Conservation (phyloP, 805 yeast species). For the Zygosaccharomyces kombuchaensis region DNA sequence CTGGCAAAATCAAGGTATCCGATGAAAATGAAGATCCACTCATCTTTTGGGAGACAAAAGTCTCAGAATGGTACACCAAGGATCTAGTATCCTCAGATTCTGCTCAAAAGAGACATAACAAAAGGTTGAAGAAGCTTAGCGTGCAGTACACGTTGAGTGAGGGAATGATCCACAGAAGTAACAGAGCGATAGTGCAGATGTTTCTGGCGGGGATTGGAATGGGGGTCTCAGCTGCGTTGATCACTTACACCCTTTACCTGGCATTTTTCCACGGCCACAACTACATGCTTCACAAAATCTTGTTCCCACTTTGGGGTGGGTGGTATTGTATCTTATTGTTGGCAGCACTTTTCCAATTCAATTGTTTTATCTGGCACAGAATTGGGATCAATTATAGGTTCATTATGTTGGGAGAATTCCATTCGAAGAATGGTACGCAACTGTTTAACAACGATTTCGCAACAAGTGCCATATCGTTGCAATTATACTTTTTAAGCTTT, state of each 20-base stretch:
- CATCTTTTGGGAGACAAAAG: constrained; percentile 30
- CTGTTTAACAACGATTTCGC: constrained; percentile 37
- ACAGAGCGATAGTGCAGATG: constrained; percentile 37
- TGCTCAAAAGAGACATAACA: constrained; percentile 28
- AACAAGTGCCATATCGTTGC: constrained; percentile 38
- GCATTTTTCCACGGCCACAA: constrained; percentile 43
- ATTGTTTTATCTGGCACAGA: constrained; percentile 67
- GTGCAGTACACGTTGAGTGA: constrained; percentile 31
- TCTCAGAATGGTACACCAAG: constrained; percentile 40
- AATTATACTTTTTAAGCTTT: constrained; percentile 57
- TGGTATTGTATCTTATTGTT: constrained; percentile 64
- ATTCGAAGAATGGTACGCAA: constrained; percentile 50
- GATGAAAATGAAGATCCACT: constrained; percentile 30
- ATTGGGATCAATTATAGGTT: constrained; percentile 84
- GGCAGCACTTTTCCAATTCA: constrained; percentile 57
- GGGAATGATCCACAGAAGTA: constrained; percentile 33
- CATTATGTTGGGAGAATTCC: constrained; percentile 73
- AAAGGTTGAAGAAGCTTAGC: constrained; percentile 28
- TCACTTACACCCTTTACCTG: constrained; percentile 51
- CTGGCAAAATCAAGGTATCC: constrained; percentile 12
- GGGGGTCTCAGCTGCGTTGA: constrained; percentile 69
- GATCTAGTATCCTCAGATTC: constrained; percentile 26
- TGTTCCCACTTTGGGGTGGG: constrained; percentile 92
- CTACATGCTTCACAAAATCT: constrained; percentile 32
- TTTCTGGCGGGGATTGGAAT: constrained; percentile 62